Base-by-base conservation (phyloP, 2,329 filamentous ascomycete species). In the Aureobasidium subglaciale region DNA sequence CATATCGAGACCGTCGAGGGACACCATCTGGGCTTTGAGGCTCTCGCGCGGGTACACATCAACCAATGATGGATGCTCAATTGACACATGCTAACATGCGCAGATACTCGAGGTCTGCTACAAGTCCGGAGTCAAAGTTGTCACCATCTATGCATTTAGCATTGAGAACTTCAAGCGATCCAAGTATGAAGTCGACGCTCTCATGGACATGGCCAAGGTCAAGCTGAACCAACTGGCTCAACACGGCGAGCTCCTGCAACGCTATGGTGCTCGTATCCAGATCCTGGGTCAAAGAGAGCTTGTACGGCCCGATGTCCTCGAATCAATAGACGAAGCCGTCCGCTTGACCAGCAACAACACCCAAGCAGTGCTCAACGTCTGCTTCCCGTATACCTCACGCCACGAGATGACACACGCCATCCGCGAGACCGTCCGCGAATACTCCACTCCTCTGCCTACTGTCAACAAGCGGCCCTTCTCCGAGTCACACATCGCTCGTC, bases 101-200 rank as follows among this genome's bases (percentile, higher is more conserved):
- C 41, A 74, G 87, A 90, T 97, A 53, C 84, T 99, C 58, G 93
- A 99, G 72, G 88, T 99, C 55, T 97, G 93, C 79, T 99, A 97
- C 78, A 96, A 96, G 70, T 90, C 88, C 58, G 93, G 93, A 55
- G 92, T 99, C 60, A 92, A 93, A 70, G 90, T 95, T 8, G 92
- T 99, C 35, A 97, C 93, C 4, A 90, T 99, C 60, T 99, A 97
- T 70, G 93, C 93, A 15, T 99, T 99, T 74, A 96, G 90, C 68
- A 96, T 99, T 66, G 93, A 99, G 73, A 99, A 99, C 75, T 99
- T 96, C 77, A 96, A 97, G 70, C 85, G 93, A 5, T 92, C 90
- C 20, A 91, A 93, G 71, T 93, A 95, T 71, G 93, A 99, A 71
- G 93, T 99, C 8, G 90, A 96, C 67, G 91, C 90, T 27, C 76